A percentile compares a stretch with the other conserved stretches of the same genome.
These are phyloP conservation scores for Leccinum variicolor DNA, from an alignment of 768 basidiomycete species.

Conservation along the genomic window DNA sequence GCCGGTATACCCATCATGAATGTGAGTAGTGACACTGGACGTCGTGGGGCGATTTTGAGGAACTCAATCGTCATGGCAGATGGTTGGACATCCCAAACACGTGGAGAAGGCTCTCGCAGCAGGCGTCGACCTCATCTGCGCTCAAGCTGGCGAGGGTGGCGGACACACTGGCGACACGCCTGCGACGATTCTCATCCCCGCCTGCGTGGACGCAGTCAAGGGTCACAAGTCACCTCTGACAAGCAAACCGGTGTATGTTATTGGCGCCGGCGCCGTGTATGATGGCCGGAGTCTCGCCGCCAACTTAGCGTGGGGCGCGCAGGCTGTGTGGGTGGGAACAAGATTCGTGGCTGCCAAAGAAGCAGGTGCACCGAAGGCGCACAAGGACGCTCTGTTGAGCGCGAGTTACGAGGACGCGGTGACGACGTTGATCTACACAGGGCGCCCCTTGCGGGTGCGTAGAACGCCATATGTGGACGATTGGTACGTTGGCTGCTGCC, in stretches of 20 bases:
- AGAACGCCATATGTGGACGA: constrained; percentile 83
- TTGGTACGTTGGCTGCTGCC: constrained; percentile 48
- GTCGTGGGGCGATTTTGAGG: not conserved
- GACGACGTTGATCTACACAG: constrained; percentile 87
- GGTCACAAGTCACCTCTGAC: constrained; percentile 77
- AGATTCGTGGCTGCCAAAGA: constrained; percentile 83
- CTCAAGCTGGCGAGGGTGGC: constrained; percentile 91
- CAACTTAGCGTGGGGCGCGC: constrained; percentile 85
- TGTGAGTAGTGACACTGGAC: constrained; percentile 31
- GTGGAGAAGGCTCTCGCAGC: constrained; percentile 74
- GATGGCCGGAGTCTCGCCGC: constrained; percentile 87
- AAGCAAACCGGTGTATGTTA: constrained; percentile 78
- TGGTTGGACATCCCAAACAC: constrained; percentile 96
- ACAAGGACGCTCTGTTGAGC: constrained; percentile 74
- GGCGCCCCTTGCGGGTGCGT: constrained; percentile 82
- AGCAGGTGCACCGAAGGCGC: constrained; percentile 77
- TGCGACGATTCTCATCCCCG: constrained; percentile 84
- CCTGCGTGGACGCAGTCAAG: constrained; percentile 81
- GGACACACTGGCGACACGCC: constrained; percentile 85
- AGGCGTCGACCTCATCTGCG: constrained; percentile 92
- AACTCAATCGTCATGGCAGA: constrained; percentile 33
- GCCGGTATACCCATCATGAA: constrained; percentile 90
- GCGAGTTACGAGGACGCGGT: constrained; percentile 77
- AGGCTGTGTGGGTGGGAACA: constrained; percentile 87
- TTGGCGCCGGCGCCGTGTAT: constrained; percentile 90